Evolutionary conservation across 1,139 yeast species (phyloP), one percentile per base, ranked within the genome.

Genomic region (Geotrichum phurueaensis): DNA sequence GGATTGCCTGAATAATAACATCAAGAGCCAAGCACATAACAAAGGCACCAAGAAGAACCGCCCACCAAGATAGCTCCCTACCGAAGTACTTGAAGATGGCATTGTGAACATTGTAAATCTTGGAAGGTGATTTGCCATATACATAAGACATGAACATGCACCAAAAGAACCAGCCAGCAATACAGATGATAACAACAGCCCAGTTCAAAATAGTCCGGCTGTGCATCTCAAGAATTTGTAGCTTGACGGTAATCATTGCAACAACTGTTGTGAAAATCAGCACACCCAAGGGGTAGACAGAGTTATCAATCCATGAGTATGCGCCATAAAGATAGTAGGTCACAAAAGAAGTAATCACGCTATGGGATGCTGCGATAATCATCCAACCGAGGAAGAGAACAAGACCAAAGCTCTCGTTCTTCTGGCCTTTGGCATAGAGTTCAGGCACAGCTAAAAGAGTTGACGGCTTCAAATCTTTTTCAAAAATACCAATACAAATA

Each of bases 381-480:
- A 91, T 84, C 98, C 98, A 94, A 6, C 82, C 79, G 1, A 89
- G 65, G 66, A 91, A 91, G 3, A 89, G 75, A 59, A 74, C 74
- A 66, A 90, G 72, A 68, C 88, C 89, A 75, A 95, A 92, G 1
- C 86, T 88, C 70, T 85, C 83, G 66, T 86, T 89, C 45, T 81
- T 75, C 62, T 96, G 82, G 2, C 99, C 98, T 62, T 80, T 84
- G 6, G 84, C 70, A 71, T 95, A 95, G 29, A 95, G 77, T 73
- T 92, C 97, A 0, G 99, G 99, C 1, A 91, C 88, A 0, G 98
- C 96, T 60, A 94, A 73, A 60, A 94, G 78, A 0, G 99, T 94
- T 1, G 96, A 84, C 0, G 98, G 96, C 60, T 85, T 81, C 71
- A 95, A 78, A 70, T 95, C 99, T 70, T 87, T 87, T 69, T 94